Evolutionary conservation across 306 rosid species (phyloP), one percentile per base, ranked within the genome.

Genomic region (Pyrus communis): DNA sequence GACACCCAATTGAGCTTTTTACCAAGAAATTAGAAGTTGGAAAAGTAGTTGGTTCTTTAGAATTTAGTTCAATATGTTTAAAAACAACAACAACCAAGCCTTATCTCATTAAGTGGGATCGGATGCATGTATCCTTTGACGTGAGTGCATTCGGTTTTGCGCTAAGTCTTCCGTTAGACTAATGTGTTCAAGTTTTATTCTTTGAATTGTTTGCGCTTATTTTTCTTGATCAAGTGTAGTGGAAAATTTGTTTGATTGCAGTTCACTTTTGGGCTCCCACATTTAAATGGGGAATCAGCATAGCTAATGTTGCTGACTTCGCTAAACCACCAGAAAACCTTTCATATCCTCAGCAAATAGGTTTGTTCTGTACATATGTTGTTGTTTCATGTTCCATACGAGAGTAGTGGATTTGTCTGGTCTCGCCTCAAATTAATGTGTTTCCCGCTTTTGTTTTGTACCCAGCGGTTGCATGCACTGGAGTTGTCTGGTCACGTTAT

Each of bases 211-310:
- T 35, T 35, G 40, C 2, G 40, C 40, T 35, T 35, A 35, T 35
- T 35, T 35, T 6, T 35, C 40, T 35, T 35, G 40, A 35, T 35
- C 40, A 35, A 35, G 40, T 35, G 40, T 35, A 35, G 40, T 35
- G 40, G 40, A 35, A 35, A 35, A 49, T 49, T 65, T 61, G 38
- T 54, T 63, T 35, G 40, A 68, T 67, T 82, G 82, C 91, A 95
- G 97, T 95, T 92, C 97, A 90, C 81, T 95, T 95, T 71, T 92
- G 99, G 99, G 97, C 99, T 74, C 99, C 97, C 11, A 92, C 99
- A n/a, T 90, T 95, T 78, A 95, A 95, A 82, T 95, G 97, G 99
- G 93, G 99, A 35, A 91, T 95, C 86, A 95, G 97, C 83, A 89
- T 95, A 62, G 99, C 99, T 71, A 95, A 95, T 62, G 28, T 92